phyloP scores from a whole-genome alignment of 129 eudicot species.

The Calendula officinalis region DNA sequence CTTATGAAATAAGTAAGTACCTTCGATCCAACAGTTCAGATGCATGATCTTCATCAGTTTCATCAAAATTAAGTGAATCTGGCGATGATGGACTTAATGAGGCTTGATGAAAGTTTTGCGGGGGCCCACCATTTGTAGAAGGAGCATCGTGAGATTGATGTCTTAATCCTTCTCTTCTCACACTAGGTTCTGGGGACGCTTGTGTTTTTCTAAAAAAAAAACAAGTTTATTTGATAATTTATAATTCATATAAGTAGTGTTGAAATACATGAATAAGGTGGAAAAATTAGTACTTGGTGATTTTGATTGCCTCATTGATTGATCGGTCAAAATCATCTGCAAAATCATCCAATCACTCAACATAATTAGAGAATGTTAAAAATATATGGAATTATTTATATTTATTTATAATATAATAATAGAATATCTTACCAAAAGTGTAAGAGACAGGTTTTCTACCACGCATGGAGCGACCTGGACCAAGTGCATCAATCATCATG shows the following conservation, averaged over 20 bases:
- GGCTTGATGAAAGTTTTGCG: conserved; percentile 39
- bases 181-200: conserved; percentile 52
- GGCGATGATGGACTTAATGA: conserved; percentile 49
- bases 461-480: conserved; percentile 87
- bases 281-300: conserved; percentile 58
- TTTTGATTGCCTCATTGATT: conserved; percentile 87
- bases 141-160: conserved; percentile 27
- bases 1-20: conserved; percentile 32
- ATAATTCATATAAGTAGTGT: not conserved
- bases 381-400: not conserved
- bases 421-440: conserved; percentile 72
- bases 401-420: not conserved
- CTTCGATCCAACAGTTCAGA: conserved; percentile 70
- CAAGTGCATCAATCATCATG: conserved; percentile 77
- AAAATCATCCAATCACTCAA: conserved; percentile 19
- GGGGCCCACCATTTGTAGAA: conserved; percentile 60
- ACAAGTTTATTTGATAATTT: not conserved
- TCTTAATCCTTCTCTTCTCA: conserved; percentile 55
- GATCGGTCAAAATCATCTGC: conserved; percentile 97
- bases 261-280: conserved; percentile 9
- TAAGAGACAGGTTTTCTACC: conserved; percentile 95
- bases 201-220: conserved; percentile 43
- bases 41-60: conserved; percentile 51
- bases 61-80: conserved; percentile 48
- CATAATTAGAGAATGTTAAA: conserved; percentile 8